Conservation (phyloP, 345 rosid genomes). For the Melaleuca quinquenervia region DNA sequence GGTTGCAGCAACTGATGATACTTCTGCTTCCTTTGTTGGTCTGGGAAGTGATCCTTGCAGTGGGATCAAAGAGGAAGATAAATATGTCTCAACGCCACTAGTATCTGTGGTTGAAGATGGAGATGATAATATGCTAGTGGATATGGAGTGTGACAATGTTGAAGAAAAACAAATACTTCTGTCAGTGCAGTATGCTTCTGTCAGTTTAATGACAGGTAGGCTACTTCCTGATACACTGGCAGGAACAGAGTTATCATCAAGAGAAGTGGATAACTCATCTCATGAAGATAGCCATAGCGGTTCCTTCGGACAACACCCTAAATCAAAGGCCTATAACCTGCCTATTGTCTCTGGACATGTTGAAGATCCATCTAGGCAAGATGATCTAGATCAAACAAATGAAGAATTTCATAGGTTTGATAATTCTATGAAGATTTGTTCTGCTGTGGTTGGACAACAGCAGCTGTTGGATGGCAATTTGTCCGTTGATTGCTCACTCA, state of each 20-base stretch:
- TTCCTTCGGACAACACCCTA: conserved; percentile 4
- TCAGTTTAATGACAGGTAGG: not conserved
- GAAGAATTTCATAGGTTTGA: conserved; percentile 6
- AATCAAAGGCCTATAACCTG: conserved; percentile 2
- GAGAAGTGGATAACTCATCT: not conserved
- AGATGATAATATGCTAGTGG: conserved; percentile 14
- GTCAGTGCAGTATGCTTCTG: not conserved
- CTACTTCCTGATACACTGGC: not conserved
- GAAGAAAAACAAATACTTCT: conserved; percentile 2
- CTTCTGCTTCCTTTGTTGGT: not conserved
- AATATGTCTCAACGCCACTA: conserved; percentile 3
- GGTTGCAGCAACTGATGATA: conserved; percentile 1
- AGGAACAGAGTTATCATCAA: not conserved
- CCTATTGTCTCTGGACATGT: conserved; percentile 1
- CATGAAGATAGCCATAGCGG: conserved; percentile 4
- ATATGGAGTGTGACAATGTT: conserved; percentile 1
- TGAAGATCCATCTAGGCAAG: conserved; percentile 2
- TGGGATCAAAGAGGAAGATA: conserved; percentile 18
- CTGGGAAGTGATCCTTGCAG: conserved; percentile 1
- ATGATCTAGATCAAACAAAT: conserved; percentile 11
- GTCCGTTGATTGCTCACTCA: not conserved
- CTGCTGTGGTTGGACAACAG: not conserved
- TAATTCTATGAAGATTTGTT: not conserved
- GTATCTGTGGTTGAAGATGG: conserved; percentile 11
- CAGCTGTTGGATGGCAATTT: not conserved